Evolutionary conservation across 345 rosid species (phyloP), one percentile per base, ranked within the genome.

Genomic region (Eucalyptus sideroxylon): DNA sequence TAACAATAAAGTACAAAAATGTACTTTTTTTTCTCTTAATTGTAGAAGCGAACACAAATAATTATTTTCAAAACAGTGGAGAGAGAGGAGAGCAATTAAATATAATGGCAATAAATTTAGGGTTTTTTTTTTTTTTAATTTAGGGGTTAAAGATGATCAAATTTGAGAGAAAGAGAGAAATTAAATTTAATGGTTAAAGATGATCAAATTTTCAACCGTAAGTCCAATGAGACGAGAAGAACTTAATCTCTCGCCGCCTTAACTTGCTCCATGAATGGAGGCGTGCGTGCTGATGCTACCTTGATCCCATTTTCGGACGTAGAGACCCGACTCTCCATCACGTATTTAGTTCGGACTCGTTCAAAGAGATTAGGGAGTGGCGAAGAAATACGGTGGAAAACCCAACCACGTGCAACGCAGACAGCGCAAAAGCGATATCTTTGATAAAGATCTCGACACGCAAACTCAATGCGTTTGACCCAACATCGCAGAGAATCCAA

Each of bases 61-160:
- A 65, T n/a, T n/a, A n/a, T 65, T 0, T 65, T 65, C 21, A 16
- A 15, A 14, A n/a, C 3, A 1, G 8, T 3, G 8, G 24, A n/a
- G n/a, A n/a, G 23, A 0, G 2, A 4, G 24, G 23, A 4, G 72
- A n/a, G 19, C 37, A 65, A 30, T 15, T n/a, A 65, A 30, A 65
- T 14, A 1, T 13, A n/a, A 5, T 3, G 51, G 17, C 0, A n/a
- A n/a, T n/a, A n/a, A n/a, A n/a, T n/a, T n/a, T n/a, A n/a, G n/a
- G n/a, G n/a, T n/a, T n/a, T n/a, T n/a, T n/a, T n/a, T n/a, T n/a
- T n/a, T n/a, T n/a, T n/a, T n/a, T n/a, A n/a, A n/a, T n/a, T n/a
- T n/a, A n/a, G n/a, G n/a, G n/a, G n/a, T n/a, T 50, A 15, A 50
- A 50, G 53, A 50, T 50, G 16, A 50, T 50, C 51, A 50, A 50